phyloP scores from a whole-genome alignment of 192 early-diverging fungal species.

The Pecoramyces ruminantium region DNA sequence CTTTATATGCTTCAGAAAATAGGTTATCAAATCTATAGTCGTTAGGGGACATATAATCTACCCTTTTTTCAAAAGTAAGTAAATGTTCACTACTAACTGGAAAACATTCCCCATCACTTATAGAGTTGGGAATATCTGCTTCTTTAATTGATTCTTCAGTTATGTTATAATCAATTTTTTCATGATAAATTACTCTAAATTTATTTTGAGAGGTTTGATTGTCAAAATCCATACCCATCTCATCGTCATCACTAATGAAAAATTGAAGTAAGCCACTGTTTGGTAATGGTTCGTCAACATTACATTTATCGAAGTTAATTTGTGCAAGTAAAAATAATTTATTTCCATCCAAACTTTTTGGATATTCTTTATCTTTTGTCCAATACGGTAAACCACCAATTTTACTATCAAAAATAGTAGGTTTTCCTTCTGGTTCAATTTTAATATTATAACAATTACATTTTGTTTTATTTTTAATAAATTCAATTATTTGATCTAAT shows the following conservation, averaged over 20 bases:
- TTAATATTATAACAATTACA: background rate
- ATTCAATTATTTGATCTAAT: background rate
- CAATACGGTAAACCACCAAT: background rate
- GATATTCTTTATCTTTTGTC: background rate
- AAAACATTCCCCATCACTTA: background rate
- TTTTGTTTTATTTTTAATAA: background rate
- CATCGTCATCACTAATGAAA: background rate
- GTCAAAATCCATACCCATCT: background rate
- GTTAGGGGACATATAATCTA: background rate
- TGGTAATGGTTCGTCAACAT: background rate
- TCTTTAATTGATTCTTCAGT: background rate
- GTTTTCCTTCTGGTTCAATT: background rate
- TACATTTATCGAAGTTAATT: background rate
- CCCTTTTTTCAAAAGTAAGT: background rate
- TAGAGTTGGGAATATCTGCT: background rate
- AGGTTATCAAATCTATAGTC: background rate
- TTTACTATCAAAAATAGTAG: background rate
- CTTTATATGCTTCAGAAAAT: background rate
- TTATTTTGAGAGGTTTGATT: background rate
- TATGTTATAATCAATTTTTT: background rate
- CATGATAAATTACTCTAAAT: background rate
- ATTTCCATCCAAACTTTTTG: background rate
- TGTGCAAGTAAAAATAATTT: background rate
- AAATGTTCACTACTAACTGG: background rate
- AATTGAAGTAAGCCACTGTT: background rate